These are phyloP conservation scores for Wickerhamiella azyma DNA, from an alignment of 805 yeast genomes.

Conservation along the genomic window DNA sequence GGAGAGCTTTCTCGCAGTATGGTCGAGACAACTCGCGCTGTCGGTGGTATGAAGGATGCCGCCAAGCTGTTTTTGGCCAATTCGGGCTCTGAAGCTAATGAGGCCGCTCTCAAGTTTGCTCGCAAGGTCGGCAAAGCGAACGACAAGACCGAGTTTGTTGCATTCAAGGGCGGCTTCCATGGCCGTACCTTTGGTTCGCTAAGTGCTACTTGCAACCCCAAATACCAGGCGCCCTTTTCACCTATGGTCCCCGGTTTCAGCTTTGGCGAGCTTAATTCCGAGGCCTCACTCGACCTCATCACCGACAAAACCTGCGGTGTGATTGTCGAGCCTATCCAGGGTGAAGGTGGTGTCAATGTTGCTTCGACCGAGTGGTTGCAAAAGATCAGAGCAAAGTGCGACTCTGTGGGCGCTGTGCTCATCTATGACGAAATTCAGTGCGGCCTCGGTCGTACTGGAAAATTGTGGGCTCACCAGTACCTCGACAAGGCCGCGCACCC, in stretches of 20 bases:
- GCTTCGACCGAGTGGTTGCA: conserved; percentile 50
- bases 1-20: conserved; percentile 61
- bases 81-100: conserved; percentile 71
- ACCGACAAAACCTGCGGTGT: conserved; percentile 71
- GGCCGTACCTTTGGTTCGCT: conserved; percentile 93
- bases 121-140: conserved; percentile 55
- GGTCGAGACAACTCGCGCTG: conserved; percentile 49
- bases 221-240: conserved; percentile 81
- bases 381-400: conserved; percentile 53
- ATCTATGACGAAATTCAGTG: conserved; percentile 95
- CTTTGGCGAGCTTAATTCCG: conserved; percentile 49
- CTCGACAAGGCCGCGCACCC: conserved; percentile 78
- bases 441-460: conserved; percentile 88
- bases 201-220: conserved; percentile 82
- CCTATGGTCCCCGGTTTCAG: conserved; percentile 86
- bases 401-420: conserved; percentile 53
- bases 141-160: conserved; percentile 57
- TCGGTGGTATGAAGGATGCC: conserved; percentile 76
- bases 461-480: conserved; percentile 79
- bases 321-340: conserved; percentile 93
- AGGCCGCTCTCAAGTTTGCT: conserved; percentile 64
- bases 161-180: conserved; percentile 86
- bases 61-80: conserved; percentile 57
- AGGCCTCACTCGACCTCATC: conserved; percentile 46
- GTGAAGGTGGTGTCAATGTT: conserved; percentile 88